A percentile compares a stretch with the other conserved stretches of the same genome.
phyloP scores from a whole-genome alignment of 257 asterid species.

The Galeopsis tetrahit region DNA sequence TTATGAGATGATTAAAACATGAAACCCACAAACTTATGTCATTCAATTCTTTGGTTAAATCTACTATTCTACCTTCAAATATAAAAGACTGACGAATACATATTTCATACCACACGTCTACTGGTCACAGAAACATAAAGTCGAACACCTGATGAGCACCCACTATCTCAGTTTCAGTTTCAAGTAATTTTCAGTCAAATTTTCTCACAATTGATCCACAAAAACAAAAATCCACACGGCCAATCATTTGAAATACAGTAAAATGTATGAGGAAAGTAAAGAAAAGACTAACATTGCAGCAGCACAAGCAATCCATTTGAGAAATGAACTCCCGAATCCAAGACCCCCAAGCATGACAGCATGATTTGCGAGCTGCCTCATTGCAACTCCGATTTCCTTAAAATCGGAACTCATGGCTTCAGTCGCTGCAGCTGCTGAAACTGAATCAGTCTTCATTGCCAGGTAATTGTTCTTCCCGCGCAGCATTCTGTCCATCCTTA shows the following conservation, averaged over 20 bases:
- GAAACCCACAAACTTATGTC: background rate
- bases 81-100: background rate
- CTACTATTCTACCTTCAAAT: background rate
- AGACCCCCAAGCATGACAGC: slow-evolving; percentile 65
- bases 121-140: slow-evolving; percentile 5
- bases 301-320: slow-evolving; percentile 75
- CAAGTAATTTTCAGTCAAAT: background rate
- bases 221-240: background rate
- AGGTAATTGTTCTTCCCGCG: slow-evolving; percentile 47
- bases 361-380: slow-evolving; percentile 67
- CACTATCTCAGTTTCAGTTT: background rate
- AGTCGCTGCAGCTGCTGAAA: slow-evolving; percentile 38
- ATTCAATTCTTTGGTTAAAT: background rate
- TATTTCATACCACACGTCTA: background rate
- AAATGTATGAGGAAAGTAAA: background rate
- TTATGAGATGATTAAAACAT: background rate
- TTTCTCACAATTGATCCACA: background rate
- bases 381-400: slow-evolving; percentile 61
- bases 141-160: background rate
- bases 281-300: slow-evolving; percentile 70
- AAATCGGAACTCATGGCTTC: slow-evolving; percentile 68
- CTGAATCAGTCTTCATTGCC: slow-evolving; percentile 68
- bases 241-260: background rate
- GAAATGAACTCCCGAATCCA: slow-evolving; percentile 73
- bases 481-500: slow-evolving; percentile 37